Base-by-base conservation (phyloP, 495 filamentous ascomycete species). In the Chlorociboria aeruginascens region DNA sequence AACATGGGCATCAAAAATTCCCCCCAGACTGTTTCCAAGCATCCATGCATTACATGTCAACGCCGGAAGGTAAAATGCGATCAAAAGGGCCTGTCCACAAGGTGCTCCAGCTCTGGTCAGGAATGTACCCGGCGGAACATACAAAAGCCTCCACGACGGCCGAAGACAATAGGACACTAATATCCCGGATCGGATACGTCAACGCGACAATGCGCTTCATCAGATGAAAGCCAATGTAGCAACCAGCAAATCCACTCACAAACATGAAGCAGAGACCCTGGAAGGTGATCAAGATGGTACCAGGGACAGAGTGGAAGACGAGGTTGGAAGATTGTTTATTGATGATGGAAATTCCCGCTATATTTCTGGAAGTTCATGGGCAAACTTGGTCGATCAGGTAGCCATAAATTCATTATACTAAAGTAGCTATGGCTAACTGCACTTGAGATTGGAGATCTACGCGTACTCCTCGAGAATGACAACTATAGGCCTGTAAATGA, bases 11-110 rank as follows among this genome's bases (percentile, higher is more conserved):
- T 25, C 20, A 25, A 25, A 2, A 25, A 39, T 8, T 13, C 7
- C 11, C 16, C 36, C 8, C 36, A 8, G 13, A 7, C 36, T 39
- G 36, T 39, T 16, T 39, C 36, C 9, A 39, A 39, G 7, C 41
- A 43, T 13, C 41, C 41, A 43, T 43, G 41, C 16, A 30, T 43
- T 30, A 43, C 41, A n/a, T 43, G 41, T 43, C 41, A 43, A 29
- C 10, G 25, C 9, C 17, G 41, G 25, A 43, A 43, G 12, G 41
- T 43, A 2, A 43, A 43, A 43, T 43, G 41, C 13, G 41, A 43
- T 32, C 25, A 28, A 32, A 43, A n/a, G 16, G 25, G 7, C 31
- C 41, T 28, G 7, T 43, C 28, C 31, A 43, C 41, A 12, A 43
- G 41, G 31, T 43, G 41, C 31, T 30, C 32, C 20, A 43, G 13